phyloP scores from a whole-genome alignment of 169 alveolate genomes.

The Cyclospora cayetanensis region DNA sequence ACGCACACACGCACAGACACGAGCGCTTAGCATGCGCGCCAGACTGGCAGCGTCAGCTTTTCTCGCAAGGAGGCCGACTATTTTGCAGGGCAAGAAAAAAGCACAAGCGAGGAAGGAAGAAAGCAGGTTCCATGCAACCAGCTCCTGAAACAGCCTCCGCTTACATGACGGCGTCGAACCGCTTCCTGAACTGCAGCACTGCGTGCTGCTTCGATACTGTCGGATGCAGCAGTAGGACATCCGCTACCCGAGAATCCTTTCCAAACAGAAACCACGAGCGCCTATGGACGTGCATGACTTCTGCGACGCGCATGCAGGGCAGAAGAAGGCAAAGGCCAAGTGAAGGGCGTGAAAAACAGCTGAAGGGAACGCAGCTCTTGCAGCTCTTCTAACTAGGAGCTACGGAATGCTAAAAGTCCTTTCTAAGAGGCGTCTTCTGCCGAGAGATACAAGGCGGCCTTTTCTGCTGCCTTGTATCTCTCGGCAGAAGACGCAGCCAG shows the following conservation, averaged over 20 bases:
- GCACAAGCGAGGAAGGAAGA: neutral
- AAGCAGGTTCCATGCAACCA: neutral
- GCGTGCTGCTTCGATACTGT: conserved; percentile 96
- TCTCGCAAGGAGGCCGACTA: too few relatives aligned
- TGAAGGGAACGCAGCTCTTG: neutral
- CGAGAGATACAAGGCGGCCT: too few relatives aligned
- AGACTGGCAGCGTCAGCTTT: too few relatives aligned
- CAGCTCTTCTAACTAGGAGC: too few relatives aligned
- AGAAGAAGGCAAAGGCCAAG: neutral
- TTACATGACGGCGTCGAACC: conserved; percentile 71
- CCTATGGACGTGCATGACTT: conserved; percentile 81
- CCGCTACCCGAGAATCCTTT: conserved; percentile 92
- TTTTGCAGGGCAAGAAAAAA: neutral
- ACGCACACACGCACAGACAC: too few relatives aligned
- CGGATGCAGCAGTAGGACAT: conserved; percentile 88
- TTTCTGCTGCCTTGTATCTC: too few relatives aligned
- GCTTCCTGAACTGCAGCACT: conserved; percentile 93
- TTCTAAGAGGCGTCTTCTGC: too few relatives aligned
- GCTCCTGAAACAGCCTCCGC: too few relatives aligned
- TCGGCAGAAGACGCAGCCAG: too few relatives aligned
- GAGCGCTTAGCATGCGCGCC: too few relatives aligned
- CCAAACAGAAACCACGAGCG: conserved; percentile 89
- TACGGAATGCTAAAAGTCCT: too few relatives aligned
- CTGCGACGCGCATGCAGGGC: conserved; percentile 53
- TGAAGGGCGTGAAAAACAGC: neutral